Evolutionary conservation across 495 filamentous ascomycete species (phyloP), one percentile per base, ranked within the genome.

Genomic region (Hapsidospora chrysogenum): DNA sequence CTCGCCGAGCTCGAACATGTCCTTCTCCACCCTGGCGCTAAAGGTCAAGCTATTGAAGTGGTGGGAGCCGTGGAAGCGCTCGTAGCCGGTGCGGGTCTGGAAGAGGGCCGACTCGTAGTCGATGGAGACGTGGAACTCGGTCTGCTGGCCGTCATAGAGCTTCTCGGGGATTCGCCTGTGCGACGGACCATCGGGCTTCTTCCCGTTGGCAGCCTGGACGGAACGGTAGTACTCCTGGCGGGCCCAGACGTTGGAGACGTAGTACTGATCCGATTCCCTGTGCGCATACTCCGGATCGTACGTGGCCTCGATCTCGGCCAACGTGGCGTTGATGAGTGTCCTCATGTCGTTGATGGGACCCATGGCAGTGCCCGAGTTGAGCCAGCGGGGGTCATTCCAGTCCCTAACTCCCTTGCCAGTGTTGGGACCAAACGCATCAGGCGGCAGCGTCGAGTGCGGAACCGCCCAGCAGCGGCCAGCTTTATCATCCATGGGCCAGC

Each of bases 161-260:
- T 29, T 35, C 2, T 20, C 18, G 3, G 38, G 38, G 9, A 34
- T 20, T n/a, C 29, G 9, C 27, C 32, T 10, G 34, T 33, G 22
- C 11, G 26, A 19, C 4, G 21, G 31, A 11, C 17, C 32, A 31
- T 33, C n/a, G 23, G 22, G 23, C 21, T 17, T 16, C n/a, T 26
- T 23, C 31, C 22, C n/a, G 4, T 16, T 23, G 14, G 15, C 17
- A 21, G 20, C 55, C 28, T 61, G 48, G 23, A 26, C 6, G 41
- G 74, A 63, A 19, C 70, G 56, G 23, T 66, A 50, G 19, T 68
- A 67, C 48, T 76, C 70, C 41, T 76, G 69, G 19, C 64, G 57
- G 30, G 69, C 71, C 35, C 63, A 72, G 34, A 76, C 64, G 37
- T 68, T 58, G 14, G 65, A 64, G 32, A 74, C 54, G 9, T 67